Conservation (phyloP, 163 green algal genomes). For the Scenedesmus sp. region DNA sequence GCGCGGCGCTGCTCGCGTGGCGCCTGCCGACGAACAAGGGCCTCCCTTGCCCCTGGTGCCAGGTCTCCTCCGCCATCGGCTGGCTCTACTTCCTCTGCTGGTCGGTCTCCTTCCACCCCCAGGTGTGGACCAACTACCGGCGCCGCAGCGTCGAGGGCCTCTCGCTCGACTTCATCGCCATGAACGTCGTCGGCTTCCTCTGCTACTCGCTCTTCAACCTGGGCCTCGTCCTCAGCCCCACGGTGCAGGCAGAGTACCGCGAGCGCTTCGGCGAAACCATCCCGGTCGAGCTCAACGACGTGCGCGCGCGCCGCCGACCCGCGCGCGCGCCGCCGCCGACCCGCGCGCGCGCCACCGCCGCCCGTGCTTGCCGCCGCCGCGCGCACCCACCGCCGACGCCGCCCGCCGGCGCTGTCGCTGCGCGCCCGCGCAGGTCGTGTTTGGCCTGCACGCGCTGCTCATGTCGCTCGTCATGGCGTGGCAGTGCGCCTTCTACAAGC, state of each 20-base stretch:
- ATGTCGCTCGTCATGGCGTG: constrained; percentile 32
- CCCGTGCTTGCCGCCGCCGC: no score
- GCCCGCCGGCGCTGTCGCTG: no score
- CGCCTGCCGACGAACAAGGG: constrained; percentile 16
- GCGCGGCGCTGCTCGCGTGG: constrained; percentile 9
- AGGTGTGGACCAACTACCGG: constrained; percentile 41
- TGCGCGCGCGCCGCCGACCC: no score
- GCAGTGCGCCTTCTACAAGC: constrained; percentile 33
- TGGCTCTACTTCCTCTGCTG: constrained; percentile 49
- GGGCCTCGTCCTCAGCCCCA: not conserved
- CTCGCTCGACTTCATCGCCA: constrained; percentile 54
- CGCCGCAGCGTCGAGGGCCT: constrained; percentile 53
- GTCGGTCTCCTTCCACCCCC: constrained; percentile 49
- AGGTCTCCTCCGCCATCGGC: constrained; percentile 21
- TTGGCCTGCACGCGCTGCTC: constrained; percentile 58
- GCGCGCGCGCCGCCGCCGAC: no score
- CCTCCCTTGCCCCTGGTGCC: constrained; percentile 36
- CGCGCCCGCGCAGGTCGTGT: no score
- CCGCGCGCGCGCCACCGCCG: no score
- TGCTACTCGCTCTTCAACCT: constrained; percentile 58
- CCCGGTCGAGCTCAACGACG: constrained; percentile 48
- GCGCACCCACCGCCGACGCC: no score
- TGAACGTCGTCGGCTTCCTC: constrained; percentile 58
- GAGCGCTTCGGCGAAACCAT: not conserved
- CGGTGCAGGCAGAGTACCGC: constrained; percentile 27